Percentiles rank a stretch among this genome's conserved stretches.
These are phyloP conservation scores for Paxillus involutus DNA, from an alignment of 768 basidiomycete genomes.

Conservation along the genomic window DNA sequence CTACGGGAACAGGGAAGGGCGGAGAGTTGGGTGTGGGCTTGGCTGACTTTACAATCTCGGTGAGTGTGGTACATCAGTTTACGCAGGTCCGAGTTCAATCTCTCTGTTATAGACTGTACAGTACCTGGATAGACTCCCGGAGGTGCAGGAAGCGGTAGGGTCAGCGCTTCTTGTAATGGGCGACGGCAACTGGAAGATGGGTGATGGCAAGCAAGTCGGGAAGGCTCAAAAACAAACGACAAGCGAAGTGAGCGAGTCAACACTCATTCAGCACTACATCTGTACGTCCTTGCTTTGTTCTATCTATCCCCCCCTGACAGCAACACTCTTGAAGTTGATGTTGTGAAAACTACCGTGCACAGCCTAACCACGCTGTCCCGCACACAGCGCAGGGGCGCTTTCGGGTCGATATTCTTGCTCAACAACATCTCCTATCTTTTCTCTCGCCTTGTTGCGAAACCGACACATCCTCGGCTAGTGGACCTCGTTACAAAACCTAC, in stretches of 20 bases:
- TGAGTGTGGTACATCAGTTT: conserved; percentile 28
- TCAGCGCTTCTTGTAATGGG: conserved; percentile 69
- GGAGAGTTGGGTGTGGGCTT: conserved; percentile 65
- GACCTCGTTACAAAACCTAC: conserved; percentile 61
- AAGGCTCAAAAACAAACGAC: conserved; percentile 38
- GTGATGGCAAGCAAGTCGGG: conserved; percentile 65
- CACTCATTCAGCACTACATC: conserved; percentile 72
- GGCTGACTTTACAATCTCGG: conserved; percentile 57
- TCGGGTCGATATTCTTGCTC: conserved; percentile 74
- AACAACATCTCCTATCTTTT: conserved; percentile 79
- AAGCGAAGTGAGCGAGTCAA: conserved; percentile 54
- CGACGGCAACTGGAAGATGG: conserved; percentile 93
- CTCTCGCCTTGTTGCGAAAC: conserved; percentile 53
- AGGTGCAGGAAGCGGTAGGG: conserved; percentile 66
- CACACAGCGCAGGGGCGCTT: conserved; percentile 57
- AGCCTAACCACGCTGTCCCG: conserved; percentile 66
- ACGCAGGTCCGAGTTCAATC: background rate
- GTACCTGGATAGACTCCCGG: conserved; percentile 69
- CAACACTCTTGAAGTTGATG: conserved; percentile 53
- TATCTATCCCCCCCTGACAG: background rate
- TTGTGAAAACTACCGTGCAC: conserved; percentile 62
- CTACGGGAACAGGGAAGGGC: conserved; percentile 44
- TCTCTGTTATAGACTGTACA: conserved; percentile 51
- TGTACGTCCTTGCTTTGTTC: conserved; percentile 43
- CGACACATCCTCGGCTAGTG: conserved; percentile 44